Evolutionary conservation across 345 rosid genomes (phyloP), one percentile per base, ranked within the genome.

Genomic region (Angophora floribunda): DNA sequence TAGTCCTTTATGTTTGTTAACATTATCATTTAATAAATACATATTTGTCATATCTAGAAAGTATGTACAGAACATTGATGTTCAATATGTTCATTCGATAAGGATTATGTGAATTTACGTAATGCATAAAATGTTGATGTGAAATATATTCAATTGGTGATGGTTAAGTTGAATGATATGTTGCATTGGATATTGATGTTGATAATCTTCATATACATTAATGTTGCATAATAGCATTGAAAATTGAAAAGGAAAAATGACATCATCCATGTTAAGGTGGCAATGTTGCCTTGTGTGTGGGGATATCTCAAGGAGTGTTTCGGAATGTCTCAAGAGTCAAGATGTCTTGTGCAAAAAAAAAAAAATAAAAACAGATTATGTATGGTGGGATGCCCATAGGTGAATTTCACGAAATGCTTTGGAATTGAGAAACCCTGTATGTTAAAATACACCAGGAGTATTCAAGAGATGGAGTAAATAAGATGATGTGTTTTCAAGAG

Each of bases 301-400:
- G 30, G 3, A 51, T 51, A 13, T 36, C 14, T 3, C 52, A 2
- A 51, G 52, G 70, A 63, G 32, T 63, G 32, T 61, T 30, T 7
- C 4, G 0, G 0, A 2, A 61, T 61, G 4, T 4, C 36, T 61
- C 4, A 0, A 1, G 32, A 61, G 32, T 61, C 0, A 7, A 61
- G 4, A 61, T 59, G 15, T 3, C 70, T 2, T 0, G 0, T 1
- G 24, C n/a, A n/a, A n/a, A n/a, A n/a, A n/a, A n/a, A n/a, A n/a
- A 36, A 36, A 36, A 36, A 36, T 36, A 36, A 36, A 36, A 36
- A 36, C 24, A 59, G n/a, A 13, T 26, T 59, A 26, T 59, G 65
- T 59, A 26, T 26, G 65, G 30, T 2, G 6, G 28, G 61, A 55
- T 13, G 61, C 28, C 28, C 61, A 19, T 55, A 10, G 61, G 4